These are phyloP conservation scores for Scheffersomyces stambukii DNA, from an alignment of 1,139 yeast species.

Conservation along the genomic window DNA sequence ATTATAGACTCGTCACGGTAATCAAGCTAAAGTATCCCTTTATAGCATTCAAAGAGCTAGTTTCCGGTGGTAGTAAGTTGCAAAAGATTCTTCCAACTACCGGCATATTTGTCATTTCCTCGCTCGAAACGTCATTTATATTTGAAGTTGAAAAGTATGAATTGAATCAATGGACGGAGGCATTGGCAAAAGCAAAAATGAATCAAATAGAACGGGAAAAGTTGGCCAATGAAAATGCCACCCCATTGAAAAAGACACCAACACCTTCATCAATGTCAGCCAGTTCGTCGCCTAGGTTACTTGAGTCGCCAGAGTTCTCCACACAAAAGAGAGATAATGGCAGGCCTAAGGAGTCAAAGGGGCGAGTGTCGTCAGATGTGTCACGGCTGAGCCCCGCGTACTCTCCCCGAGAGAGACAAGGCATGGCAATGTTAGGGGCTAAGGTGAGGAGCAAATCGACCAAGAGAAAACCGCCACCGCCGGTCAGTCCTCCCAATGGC, in stretches of 20 bases:
- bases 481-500: conserved; percentile 18
- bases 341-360: not conserved
- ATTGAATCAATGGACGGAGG: conserved; percentile 52
- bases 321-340: not conserved
- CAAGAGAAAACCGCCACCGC: conserved; percentile 38
- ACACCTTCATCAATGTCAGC: not conserved
- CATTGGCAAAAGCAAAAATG: conserved; percentile 46
- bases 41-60: conserved; percentile 52
- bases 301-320: conserved; percentile 21
- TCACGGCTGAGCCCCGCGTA: too few species aligned
- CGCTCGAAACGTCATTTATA: conserved; percentile 42
- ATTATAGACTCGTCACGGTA: conserved; percentile 42
- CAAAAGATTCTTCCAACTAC: conserved; percentile 33
- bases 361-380: not conserved
- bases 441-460: conserved; percentile 10
- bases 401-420: conserved; percentile 4
- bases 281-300: conserved; percentile 9
- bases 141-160: conserved; percentile 58
- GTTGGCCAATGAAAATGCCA: conserved; percentile 13
- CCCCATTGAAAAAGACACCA: conserved; percentile 11
- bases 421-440: conserved; percentile 6
- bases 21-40: conserved; percentile 45
- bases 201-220: conserved; percentile 44
- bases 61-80: conserved; percentile 26
- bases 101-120: conserved; percentile 53